A percentile compares a stretch with the other conserved stretches of the same genome.
These are phyloP conservation scores for Saccharomyces hybrid DNA, from an alignment of 1,139 yeast genomes.

Conservation along the genomic window DNA sequence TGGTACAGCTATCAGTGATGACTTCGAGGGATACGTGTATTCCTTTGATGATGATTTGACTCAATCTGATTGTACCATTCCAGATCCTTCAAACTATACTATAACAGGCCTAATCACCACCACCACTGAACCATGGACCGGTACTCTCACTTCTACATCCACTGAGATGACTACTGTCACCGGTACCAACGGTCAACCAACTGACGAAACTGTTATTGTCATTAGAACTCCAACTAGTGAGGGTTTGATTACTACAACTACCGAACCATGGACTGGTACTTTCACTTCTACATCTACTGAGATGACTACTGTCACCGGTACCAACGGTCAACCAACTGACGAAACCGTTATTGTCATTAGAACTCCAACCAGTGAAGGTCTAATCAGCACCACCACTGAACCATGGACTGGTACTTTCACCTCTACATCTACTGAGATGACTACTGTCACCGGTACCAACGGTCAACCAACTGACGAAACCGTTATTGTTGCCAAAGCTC, in stretches of 20 bases:
- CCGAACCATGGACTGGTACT: neutral
- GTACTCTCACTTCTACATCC: neutral
- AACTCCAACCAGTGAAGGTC: neutral
- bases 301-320: neutral
- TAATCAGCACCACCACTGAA: no score
- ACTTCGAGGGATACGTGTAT: no score
- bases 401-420: no score
- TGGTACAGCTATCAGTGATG: no score
- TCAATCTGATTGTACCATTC: no score
- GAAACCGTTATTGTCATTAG: neutral
- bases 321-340: neutral
- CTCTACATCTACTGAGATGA: neutral
- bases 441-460: neutral
- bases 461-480: neutral
- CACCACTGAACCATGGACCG: neutral
- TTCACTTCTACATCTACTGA: neutral
- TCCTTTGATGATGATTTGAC: no score
- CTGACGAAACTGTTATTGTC: neutral
- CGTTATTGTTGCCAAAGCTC: neutral
- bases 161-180: neutral
- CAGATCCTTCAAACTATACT: no score
- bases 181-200: neutral
- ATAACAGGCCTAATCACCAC: no score
- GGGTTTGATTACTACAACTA: no score
- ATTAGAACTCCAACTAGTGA: neutral